Evolutionary conservation across 768 basidiomycete genomes (phyloP).

Genomic region (Boletales sp.): DNA sequence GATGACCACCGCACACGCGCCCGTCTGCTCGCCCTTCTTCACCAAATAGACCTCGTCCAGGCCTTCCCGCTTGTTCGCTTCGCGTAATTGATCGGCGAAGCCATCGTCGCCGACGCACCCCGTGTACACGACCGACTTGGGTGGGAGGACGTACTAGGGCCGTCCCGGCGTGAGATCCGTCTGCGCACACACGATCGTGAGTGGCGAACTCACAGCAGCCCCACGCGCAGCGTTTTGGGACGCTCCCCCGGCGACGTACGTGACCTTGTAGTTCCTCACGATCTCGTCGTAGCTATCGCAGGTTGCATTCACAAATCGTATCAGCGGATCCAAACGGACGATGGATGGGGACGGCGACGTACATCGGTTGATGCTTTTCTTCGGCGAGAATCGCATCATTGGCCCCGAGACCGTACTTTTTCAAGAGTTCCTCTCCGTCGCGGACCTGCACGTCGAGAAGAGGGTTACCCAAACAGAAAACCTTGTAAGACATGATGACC

Average conservation of each 20-base stretch:
- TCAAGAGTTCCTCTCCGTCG: conserved; percentile 76
- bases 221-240: conserved; percentile 95
- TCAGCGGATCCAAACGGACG: background rate
- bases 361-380: conserved; percentile 87
- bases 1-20: conserved; percentile 94
- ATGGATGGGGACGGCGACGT: background rate
- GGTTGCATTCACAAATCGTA: background rate
- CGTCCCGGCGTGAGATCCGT: background rate
- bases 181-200: conserved; percentile 8
- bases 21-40: conserved; percentile 82
- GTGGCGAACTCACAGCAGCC: conserved; percentile 72
- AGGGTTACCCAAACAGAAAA: conserved; percentile 95
- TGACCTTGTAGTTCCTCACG: conserved; percentile 66
- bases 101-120: conserved; percentile 93
- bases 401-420: conserved; percentile 87
- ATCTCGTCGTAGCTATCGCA: conserved; percentile 80
- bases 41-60: conserved; percentile 87
- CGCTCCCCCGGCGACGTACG: conserved; percentile 96
- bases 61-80: conserved; percentile 90
- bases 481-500: conserved; percentile 50
- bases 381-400: conserved; percentile 97
- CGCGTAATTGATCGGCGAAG: conserved; percentile 84
- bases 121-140: conserved; percentile 85
- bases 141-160: conserved; percentile 82
- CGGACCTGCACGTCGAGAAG: conserved; percentile 94